Evolutionary conservation across 331 rosid genomes (phyloP).

Genomic region (Pyrus hybrid): DNA sequence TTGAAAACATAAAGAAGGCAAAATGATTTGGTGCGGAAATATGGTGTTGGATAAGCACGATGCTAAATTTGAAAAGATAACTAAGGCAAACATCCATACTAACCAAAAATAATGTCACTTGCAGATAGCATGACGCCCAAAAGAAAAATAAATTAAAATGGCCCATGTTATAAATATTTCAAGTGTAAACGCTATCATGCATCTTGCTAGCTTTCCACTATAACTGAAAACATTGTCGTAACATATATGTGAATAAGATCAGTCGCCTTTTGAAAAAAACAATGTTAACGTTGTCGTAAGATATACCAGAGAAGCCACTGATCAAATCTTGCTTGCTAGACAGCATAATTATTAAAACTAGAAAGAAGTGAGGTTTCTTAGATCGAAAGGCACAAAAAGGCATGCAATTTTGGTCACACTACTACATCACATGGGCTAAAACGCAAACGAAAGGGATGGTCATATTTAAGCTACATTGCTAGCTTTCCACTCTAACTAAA

Average conservation of each 20-base stretch:
- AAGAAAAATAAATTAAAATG: not conserved
- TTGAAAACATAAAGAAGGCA: not conserved
- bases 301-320: not conserved
- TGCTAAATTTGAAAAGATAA: not conserved
- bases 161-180: not conserved
- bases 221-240: too few relatives aligned
- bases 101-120: not conserved
- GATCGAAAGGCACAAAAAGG: not conserved
- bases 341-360: not conserved
- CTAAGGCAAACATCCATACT: not conserved
- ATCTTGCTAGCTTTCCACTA: not conserved
- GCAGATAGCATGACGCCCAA: not conserved
- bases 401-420: not conserved
- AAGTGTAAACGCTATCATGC: not conserved
- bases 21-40: not conserved
- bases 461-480: not conserved
- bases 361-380: not conserved
- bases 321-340: not conserved
- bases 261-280: not conserved
- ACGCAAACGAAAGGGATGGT: not conserved
- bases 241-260: not conserved
- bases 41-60: not conserved
- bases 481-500: too few relatives aligned
- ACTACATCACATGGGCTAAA: not conserved
- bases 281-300: not conserved